Base-by-base conservation (phyloP, 2,329 filamentous ascomycete species). In the Nakataea oryzae region DNA sequence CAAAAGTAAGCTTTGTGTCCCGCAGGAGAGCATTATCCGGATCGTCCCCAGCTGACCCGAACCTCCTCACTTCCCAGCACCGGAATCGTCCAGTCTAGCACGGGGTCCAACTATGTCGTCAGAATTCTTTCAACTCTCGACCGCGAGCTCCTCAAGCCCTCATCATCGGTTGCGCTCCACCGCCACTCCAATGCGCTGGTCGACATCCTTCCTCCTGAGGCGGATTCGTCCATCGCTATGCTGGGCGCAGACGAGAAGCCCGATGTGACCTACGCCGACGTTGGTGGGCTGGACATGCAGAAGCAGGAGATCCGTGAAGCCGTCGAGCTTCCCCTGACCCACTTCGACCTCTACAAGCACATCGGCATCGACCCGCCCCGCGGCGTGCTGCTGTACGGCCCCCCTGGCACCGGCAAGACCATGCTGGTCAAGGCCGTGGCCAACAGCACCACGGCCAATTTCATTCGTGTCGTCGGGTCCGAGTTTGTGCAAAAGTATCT, bases 401-500 rank as follows among this genome's bases (percentile, higher is more conserved):
- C 95, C 30, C 95, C 95, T 1, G 95, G 95, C 72, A 96, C 92
- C 14, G 93, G 93, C 72, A 97, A 97, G 82, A 97, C 93, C 17
- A 96, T 97, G 90, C 78, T 96, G 71, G 93, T 97, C 73, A 99
- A 99, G 82, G 95, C 95, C 26, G 95, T 99, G 47, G 95, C 95
- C 70, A 97, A 99, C 78, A 96, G 91, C 71, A 99, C 95, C 55
- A 97, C 95, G 11, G 95, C 95, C 66, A 97, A 90, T 74, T 99
- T 99, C 77, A 97, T 99, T 74, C 91, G 95, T 67, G 95, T 99
- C 14, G 95, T 97, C 59, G 95, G 95, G 60, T 97, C 93, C 64
- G 95, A 99, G 74, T 97, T 99, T 71, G 95, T 99, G 61, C 95
- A 99, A 74, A 99, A 99, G 78, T 99, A 99, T 71, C 84, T 99